phyloP scores from a whole-genome alignment of 169 alveolate genomes.

The Eimeria acervulina region DNA sequence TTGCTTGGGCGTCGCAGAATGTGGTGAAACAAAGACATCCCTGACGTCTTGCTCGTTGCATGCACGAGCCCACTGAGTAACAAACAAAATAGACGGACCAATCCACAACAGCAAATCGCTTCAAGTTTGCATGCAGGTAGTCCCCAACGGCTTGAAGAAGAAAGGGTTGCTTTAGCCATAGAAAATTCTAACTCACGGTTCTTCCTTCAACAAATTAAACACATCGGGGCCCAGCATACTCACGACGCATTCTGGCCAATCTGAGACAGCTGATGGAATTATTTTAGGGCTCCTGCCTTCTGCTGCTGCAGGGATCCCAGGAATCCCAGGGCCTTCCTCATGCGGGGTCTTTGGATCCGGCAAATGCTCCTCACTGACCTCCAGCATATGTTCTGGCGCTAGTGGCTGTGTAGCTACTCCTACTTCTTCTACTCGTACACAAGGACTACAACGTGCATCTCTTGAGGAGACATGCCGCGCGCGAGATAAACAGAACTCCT shows the following conservation, averaged over 20 bases:
- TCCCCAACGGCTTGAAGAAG: background rate
- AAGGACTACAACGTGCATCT: background rate
- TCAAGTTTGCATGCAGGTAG: background rate
- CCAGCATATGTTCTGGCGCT: background rate
- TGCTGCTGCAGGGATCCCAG: background rate
- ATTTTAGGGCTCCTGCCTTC: background rate
- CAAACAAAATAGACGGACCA: background rate
- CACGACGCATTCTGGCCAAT: conserved; percentile 70
- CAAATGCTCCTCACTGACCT: background rate
- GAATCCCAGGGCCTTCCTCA: background rate
- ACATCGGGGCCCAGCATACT: conserved; percentile 68
- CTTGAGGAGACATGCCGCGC: background rate
- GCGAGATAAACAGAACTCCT: background rate
- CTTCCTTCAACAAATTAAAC: conserved; percentile 51
- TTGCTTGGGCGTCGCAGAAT: conserved; percentile 58
- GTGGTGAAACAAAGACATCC: conserved; percentile 72
- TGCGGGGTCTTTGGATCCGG: background rate
- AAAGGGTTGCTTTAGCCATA: background rate
- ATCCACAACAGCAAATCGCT: background rate
- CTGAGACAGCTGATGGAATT: background rate
- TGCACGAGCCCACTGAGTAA: conserved; percentile 44
- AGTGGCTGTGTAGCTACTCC: background rate
- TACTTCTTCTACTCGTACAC: background rate
- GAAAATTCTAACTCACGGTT: conserved; percentile 1
- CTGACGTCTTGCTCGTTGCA: conserved; percentile 7